Conservation (phyloP, 1,139 yeast genomes). For the Citeromyces hawaiiensis region DNA sequence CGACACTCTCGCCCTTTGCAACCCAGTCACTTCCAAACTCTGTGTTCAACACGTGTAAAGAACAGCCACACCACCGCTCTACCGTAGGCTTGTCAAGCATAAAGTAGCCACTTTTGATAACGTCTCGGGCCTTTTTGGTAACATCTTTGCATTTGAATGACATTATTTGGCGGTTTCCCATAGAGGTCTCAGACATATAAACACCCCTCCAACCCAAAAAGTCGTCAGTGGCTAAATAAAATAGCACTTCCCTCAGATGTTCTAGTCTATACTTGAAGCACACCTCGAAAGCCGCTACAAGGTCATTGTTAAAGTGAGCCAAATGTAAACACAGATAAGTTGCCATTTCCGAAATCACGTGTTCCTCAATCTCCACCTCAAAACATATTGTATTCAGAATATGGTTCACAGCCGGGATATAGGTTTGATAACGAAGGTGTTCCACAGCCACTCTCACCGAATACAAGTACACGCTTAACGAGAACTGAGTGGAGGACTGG, state of each 20-base stretch:
- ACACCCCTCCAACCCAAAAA: not conserved
- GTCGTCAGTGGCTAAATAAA: not conserved
- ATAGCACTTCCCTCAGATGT: not conserved
- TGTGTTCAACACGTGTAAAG: no score
- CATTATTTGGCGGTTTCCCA: not conserved
- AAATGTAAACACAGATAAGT: slow-evolving; percentile 30
- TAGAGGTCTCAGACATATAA: not conserved
- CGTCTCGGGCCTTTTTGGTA: not conserved
- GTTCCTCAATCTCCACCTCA: slow-evolving; percentile 11
- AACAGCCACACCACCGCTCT: not conserved
- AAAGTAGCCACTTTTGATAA: not conserved
- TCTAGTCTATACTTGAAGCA: slow-evolving; percentile 15
- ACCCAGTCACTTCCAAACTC: no score
- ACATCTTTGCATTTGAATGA: not conserved
- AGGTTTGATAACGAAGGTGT: slow-evolving; percentile 41
- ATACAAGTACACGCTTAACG: slow-evolving; percentile 34
- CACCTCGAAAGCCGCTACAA: slow-evolving; percentile 21
- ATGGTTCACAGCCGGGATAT: slow-evolving; percentile 36
- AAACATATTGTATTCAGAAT: slow-evolving; percentile 16
- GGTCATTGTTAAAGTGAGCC: slow-evolving; percentile 29
- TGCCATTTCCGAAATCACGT: slow-evolving; percentile 26
- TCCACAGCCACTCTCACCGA: slow-evolving; percentile 33
- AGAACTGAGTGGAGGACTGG: slow-evolving; percentile 19
- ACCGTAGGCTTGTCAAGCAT: not conserved
- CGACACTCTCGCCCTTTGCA: no score